Base-by-base conservation (phyloP, 805 yeast species). In the Metschnikowia lochheadii region DNA sequence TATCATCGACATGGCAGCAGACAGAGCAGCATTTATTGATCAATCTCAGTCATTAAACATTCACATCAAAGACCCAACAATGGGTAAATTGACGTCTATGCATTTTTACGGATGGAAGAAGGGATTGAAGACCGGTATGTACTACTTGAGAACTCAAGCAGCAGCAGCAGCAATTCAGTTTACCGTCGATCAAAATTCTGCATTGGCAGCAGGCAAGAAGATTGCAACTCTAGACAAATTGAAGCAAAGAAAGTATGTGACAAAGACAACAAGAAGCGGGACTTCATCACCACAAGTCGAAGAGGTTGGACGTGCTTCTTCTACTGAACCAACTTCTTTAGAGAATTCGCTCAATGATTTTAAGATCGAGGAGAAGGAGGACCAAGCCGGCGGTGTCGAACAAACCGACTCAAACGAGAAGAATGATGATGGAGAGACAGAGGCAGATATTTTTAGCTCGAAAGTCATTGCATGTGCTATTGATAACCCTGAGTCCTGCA, bases 21-120 rank as follows among this genome's bases (percentile, higher is more conserved):
- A 66, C 53, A 79, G 94, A 71, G 83, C 89, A 52, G 85, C 89
- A 20, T 87, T 77, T 69, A 83, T 87, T 66, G 94, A 87, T 68
- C 99, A 94, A 73, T 89, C 96, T 29, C 98, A 92, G 75, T 85
- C 94, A 43, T 75, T 94, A 78, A 94, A 92, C 68, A 83, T 94
- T 56, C 91, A 89, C 73, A 77, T 94, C 69, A 82, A 80, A 66
- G 84, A 84, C 54, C 97, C 97, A 53, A 90, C 98, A 2, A 87
- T 89, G 92, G 96, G 96, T 62, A 94, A 94, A 70, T 79, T 94
- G 65, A 94, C 98, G 5, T 83, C 94, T 57, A 94, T 94, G 97
- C 99, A 94, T 70, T 94, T 94, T 78, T 92, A 94, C 66, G 98
- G 97, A 44, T 94, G 99, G 99, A 87, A 88, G 77, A 89, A 87